phyloP scores from a whole-genome alignment of 257 asterid genomes.

The Linderniella brevidens region DNA sequence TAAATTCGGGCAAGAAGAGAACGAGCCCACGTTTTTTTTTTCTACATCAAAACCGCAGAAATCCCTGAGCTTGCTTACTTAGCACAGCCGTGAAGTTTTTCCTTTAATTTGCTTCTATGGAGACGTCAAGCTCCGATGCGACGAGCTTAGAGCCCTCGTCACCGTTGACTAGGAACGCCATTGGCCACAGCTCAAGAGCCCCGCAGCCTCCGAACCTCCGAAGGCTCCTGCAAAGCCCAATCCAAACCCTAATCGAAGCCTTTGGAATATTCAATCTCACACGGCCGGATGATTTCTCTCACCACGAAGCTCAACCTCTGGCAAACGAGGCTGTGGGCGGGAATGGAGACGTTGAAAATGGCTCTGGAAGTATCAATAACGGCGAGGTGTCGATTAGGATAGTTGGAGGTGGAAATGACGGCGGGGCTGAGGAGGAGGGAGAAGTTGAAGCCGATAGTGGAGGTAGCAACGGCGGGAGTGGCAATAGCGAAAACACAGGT shows the following conservation, averaged over 20 bases:
- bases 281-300: conserved; percentile 26
- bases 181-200: conserved; percentile 15
- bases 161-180: conserved; percentile 11
- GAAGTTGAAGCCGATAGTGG: conserved; percentile 15
- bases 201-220: conserved; percentile 27
- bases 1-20: not conserved
- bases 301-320: conserved; percentile 25
- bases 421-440: conserved; percentile 11
- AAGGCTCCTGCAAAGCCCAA: conserved; percentile 31
- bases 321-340: conserved; percentile 9
- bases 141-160: conserved; percentile 12
- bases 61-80: conserved; percentile 3
- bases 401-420: conserved; percentile 25
- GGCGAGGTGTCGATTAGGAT: conserved; percentile 68
- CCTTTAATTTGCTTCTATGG: conserved; percentile 10
- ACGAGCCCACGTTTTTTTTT: not conserved
- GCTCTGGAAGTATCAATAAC: conserved; percentile 10
- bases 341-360: conserved; percentile 14
- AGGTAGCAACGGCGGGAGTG: conserved; percentile 10
- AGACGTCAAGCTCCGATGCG: conserved; percentile 14
- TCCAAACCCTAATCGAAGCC: conserved; percentile 40
- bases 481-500: conserved; percentile 6
- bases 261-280: conserved; percentile 31
- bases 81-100: not conserved
- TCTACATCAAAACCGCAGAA: not conserved